These are phyloP conservation scores for Grammothele lineata DNA, from an alignment of 768 basidiomycete genomes.

Conservation along the genomic window DNA sequence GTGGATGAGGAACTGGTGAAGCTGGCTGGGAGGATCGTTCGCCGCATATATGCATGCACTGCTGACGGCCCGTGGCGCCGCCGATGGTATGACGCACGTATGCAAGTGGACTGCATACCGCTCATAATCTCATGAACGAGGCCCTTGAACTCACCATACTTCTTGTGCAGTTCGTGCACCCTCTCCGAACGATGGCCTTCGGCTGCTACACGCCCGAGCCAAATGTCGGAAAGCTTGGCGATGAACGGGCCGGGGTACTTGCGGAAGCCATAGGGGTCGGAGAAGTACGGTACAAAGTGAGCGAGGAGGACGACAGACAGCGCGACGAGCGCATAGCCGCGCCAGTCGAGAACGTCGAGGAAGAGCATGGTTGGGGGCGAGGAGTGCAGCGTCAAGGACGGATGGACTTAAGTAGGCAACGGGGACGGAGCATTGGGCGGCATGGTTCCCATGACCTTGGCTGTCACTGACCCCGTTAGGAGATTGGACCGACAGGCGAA, in stretches of 20 bases:
- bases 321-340: constrained; percentile 17
- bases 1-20: too few species aligned
- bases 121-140: too few species aligned
- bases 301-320: constrained; percentile 18
- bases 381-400: not conserved
- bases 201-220: constrained; percentile 63
- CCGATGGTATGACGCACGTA: too few species aligned
- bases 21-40: not conserved
- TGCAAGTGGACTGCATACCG: too few species aligned
- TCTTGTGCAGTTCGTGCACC: constrained; percentile 69
- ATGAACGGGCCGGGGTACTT: constrained; percentile 41
- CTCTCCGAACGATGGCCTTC: constrained; percentile 72
- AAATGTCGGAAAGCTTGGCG: constrained; percentile 68
- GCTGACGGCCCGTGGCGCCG: too few species aligned
- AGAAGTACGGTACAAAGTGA: constrained; percentile 46
- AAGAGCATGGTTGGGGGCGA: constrained; percentile 10
- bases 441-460: too few species aligned
- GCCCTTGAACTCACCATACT: constrained; percentile 70
- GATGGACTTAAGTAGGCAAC: too few species aligned
- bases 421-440: too few species aligned
- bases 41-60: too few species aligned
- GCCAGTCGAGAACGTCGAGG: constrained; percentile 10
- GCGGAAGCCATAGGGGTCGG: constrained; percentile 58
- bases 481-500: too few species aligned
- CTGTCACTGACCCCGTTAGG: too few species aligned